Evolutionary conservation across 1,139 yeast species (phyloP).

Genomic region (Candida pseudoviswanathii): DNA sequence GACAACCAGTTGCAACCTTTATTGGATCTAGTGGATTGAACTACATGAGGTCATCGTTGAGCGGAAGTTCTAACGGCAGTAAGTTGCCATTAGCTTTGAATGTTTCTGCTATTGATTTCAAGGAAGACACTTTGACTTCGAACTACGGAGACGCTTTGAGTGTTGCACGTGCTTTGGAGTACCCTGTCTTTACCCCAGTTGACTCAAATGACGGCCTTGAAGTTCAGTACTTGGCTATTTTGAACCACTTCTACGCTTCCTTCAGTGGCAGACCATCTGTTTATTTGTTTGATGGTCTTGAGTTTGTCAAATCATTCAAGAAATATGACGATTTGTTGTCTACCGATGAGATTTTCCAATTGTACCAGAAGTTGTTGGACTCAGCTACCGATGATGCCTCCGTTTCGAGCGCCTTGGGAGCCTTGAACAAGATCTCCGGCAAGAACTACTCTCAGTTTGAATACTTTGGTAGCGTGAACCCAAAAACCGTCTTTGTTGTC

Average conservation of each 20-base stretch:
- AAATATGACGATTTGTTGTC: constrained; percentile 50
- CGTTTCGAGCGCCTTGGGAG: constrained; percentile 41
- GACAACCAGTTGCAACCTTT: constrained; percentile 52
- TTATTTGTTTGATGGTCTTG: constrained; percentile 80
- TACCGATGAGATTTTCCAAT: constrained; percentile 43
- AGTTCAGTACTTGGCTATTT: constrained; percentile 66
- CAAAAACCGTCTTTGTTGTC: constrained; percentile 73
- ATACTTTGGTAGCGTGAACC: constrained; percentile 61
- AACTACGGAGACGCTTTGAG: constrained; percentile 69
- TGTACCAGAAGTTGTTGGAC: constrained; percentile 41
- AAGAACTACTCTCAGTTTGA: constrained; percentile 68
- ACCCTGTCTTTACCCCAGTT: constrained; percentile 75
- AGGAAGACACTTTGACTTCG: constrained; percentile 58
- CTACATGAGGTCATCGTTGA: constrained; percentile 59
- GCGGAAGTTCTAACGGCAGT: constrained; percentile 33
- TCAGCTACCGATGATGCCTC: constrained; percentile 38
- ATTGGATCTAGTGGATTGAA: constrained; percentile 70
- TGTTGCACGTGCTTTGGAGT: constrained; percentile 64
- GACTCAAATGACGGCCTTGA: constrained; percentile 51
- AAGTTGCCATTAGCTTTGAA: constrained; percentile 68
- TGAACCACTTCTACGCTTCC: constrained; percentile 64
- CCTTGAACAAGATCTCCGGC: constrained; percentile 61
- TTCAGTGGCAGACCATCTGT: constrained; percentile 59
- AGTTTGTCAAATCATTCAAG: constrained; percentile 59
- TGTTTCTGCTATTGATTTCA: constrained; percentile 74